Base-by-base conservation (phyloP, 306 rosid species). In the Pachyrhizus erosus region DNA sequence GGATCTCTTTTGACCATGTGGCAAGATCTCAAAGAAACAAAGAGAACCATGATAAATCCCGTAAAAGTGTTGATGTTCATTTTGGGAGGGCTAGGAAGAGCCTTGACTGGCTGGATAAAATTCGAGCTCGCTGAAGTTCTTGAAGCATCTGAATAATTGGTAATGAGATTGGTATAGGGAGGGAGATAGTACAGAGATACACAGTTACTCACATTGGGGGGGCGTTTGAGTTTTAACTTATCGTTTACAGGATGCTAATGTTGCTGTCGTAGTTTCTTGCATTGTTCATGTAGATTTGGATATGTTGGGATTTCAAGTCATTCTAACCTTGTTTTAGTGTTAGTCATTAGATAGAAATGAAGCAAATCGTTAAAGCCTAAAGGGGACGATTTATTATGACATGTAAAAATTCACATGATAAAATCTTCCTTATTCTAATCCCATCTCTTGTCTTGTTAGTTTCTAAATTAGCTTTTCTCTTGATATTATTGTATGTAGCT, bases 61-160 rank as follows among this genome's bases (percentile, higher is more conserved):
- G 94, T 76, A 89, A 87, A 86, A 92, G 97, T 18, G 65, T 92
- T 10, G 98, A 94, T 73, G 87, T 84, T 72, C 94, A 94, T 87
- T 83, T 92, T 27, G 95, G 92, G 75, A 90, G 91, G 83, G 89
- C 89, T 0, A 82, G 95, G 74, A 92, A 89, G 88, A 94, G 95
- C 49, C 85, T 94, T 5, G 97, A 94, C 81, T 92, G 98, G 98
- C 83, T 94, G 87, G 98, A 92, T 23, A 87, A 92, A 84, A 85
- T 89, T 61, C 91, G 94, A 83, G 84, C 93, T 23, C 79, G 90
- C 31, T 90, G 86, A 91, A 73, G 12, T 40, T 87, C 58, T 73
- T 73, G 84, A 62, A 71, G 83, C 77, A 71, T 55, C 62, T 77
- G 20, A 31, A 29, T 27, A 43, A 26, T 21, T 82, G 79, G 27